phyloP scores from a whole-genome alignment of 495 filamentous ascomycete species.

The Lepidopterella palustris region DNA sequence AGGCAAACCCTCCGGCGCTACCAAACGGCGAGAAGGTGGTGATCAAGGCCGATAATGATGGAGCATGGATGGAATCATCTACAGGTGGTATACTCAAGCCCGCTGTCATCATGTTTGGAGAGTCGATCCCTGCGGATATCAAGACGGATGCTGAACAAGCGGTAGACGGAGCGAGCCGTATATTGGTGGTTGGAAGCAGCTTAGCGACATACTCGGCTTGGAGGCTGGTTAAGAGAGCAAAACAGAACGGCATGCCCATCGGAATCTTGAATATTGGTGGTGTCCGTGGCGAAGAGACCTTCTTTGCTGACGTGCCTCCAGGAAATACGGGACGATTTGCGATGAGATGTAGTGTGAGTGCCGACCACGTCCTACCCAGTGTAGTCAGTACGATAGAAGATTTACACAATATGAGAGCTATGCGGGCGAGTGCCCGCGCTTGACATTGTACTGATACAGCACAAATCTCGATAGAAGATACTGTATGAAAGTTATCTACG shows the following conservation, averaged over 20 bases:
- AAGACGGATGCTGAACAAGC: constrained; percentile 73
- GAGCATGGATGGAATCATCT: constrained; percentile 65
- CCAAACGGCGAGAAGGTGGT: constrained; percentile 49
- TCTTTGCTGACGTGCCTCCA: constrained; percentile 24
- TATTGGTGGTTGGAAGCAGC: constrained; percentile 81
- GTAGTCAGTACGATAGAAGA: constrained; percentile 27
- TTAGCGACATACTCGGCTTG: constrained; percentile 93
- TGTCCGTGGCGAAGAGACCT: constrained; percentile 35
- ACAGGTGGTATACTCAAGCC: constrained; percentile 83
- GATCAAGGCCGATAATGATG: constrained; percentile 72
- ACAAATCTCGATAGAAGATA: too few species aligned
- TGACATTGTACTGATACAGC: too few species aligned
- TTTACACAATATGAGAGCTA: not conserved
- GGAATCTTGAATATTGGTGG: constrained; percentile 43
- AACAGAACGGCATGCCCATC: constrained; percentile 75
- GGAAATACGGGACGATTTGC: constrained; percentile 25
- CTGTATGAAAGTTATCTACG: too few species aligned
- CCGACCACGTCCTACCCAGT: constrained; percentile 31
- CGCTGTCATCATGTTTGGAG: constrained; percentile 91
- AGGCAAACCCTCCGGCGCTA: constrained; percentile 55
- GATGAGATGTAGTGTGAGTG: constrained; percentile 28
- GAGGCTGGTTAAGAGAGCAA: constrained; percentile 77
- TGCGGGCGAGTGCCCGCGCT: not conserved
- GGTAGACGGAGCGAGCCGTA: constrained; percentile 63
- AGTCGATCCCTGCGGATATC: constrained; percentile 62